Base-by-base conservation (phyloP, 805 yeast genomes). In the Candida incommunis region DNA sequence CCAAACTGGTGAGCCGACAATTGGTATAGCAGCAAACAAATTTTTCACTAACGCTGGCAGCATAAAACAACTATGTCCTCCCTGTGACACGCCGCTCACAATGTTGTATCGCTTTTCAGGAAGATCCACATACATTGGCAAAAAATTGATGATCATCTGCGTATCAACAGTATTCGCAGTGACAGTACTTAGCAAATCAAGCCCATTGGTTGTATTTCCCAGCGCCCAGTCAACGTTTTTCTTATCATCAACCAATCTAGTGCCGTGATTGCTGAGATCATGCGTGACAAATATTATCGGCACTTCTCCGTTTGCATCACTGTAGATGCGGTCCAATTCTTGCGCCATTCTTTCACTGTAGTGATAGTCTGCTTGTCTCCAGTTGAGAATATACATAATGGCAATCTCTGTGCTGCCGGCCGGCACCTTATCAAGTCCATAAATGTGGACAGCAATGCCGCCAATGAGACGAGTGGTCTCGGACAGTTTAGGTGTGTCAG, bases 1-100 rank as follows among this genome's bases (percentile, higher is more conserved):
- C 37, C 37, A 31, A 7, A 31, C 37, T 5, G 37, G 37, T 16
- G 37, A 31, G 9, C 37, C 37, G n/a, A 31, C 37, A n/a, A 31
- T n/a, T 7, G 37, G 37, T 5, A 31, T 31, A 31, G 37, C 37
- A 16, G 37, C 37, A 31, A 31, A 31, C 18, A 31, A n/a, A 25
- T 13, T 25, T 11, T 11, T 18, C 11, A 31, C 18, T n/a, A 5
- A 11, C 7, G 20, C 11, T 13, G 37, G 18, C 37, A 31, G 11
- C 37, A 11, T 11, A 18, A 31, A 31, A 16, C 37, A 31, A 5
- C 18, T 31, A 18, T 31, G 37, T 5, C 37, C 37, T 11, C 37
- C 37, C n/a, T 31, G 37, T 31, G 37, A 31, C 18, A 31, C 37
- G 20, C 37, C 37, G 18, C 11, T 13, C 7, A 31, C 37, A n/a